Evolutionary conservation across 768 basidiomycete genomes (phyloP), one percentile per base, ranked within the genome.

Genomic region (Boletus rufocinnamomeus): DNA sequence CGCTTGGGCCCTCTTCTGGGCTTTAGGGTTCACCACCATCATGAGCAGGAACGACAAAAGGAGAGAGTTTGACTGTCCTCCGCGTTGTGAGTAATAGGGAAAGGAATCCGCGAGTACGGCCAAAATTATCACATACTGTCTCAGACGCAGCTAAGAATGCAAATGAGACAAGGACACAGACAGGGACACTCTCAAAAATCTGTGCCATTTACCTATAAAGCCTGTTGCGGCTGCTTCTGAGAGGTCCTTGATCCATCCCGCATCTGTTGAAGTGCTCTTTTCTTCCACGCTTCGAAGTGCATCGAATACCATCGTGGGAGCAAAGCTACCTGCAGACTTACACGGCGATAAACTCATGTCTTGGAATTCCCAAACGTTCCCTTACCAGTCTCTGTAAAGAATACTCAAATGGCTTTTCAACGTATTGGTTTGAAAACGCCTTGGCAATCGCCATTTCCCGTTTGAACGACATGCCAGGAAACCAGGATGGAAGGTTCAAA

Each of bases 21-120:
- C 56, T 14, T 51, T 35, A 14, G 68, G 65, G 23, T 32, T 52
- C 46, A 60, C 4, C 28, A 52, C 47, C 60, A 68, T 69, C 58
- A 67, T 54, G 16, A 68, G 51, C 14, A 69, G 25, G 28, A 68
- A 69, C 14, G 50, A 28, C 30, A 54, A 50, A 23, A 62, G 53
- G 44, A 72, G 71, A 13, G 61, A 76, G n/a, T 55, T 60, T 2
- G 68, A 67, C 67, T 69, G 27, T 54, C 7, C 49, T 48, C 49
- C 21, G 30, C 4, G 8, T 25, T 37, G 40, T 62, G 21, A 56
- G 47, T 25, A 49, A 49, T 40, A 28, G 19, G 34, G 41, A 46
- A 25, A 9, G 11, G 13, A 32, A 11, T 19, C 0, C 3, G 11
- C 32, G 17, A 23, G 28, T 19, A 27, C 50, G 16, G 10, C 49